phyloP scores from a whole-genome alignment of 768 basidiomycete genomes.

The Tulasnella sp. region DNA sequence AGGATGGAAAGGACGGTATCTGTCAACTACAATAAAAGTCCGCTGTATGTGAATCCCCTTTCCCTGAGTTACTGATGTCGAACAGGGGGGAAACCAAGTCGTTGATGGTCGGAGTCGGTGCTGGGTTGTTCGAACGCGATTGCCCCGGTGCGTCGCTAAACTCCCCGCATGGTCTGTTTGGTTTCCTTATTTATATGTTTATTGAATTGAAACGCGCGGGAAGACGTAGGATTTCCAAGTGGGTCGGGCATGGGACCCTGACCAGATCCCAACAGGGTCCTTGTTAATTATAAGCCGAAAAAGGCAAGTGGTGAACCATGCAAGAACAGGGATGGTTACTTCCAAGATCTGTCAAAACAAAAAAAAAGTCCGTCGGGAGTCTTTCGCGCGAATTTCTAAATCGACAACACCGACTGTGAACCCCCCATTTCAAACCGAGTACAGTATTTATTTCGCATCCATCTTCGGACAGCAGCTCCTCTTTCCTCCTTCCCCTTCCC shows the following conservation, averaged over 20 bases:
- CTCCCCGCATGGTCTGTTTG: not conserved
- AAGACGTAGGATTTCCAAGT: not conserved
- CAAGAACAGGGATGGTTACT: no score
- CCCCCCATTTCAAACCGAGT: not conserved
- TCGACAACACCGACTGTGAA: not conserved
- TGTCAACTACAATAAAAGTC: not conserved
- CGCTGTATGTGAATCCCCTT: not conserved
- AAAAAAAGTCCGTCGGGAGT: not conserved
- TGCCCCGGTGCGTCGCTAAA: not conserved
- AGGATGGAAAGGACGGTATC: not conserved
- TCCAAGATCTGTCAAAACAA: slow-evolving; percentile 2
- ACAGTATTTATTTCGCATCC: not conserved
- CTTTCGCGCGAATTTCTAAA: not conserved
- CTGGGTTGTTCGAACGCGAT: not conserved
- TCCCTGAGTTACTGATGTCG: not conserved
- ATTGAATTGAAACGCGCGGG: not conserved
- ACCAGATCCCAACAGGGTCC: not conserved
- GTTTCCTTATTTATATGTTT: not conserved
- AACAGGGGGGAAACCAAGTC: not conserved
- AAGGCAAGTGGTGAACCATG: not conserved
- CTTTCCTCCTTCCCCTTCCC: not conserved
- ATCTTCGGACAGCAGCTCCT: not conserved
- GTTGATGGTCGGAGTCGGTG: not conserved
- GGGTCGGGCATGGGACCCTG: not conserved
- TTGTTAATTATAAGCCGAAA: not conserved